Evolutionary conservation across 805 yeast genomes (phyloP), one percentile per base, ranked within the genome.

Genomic region (Starmerella davenportii): DNA sequence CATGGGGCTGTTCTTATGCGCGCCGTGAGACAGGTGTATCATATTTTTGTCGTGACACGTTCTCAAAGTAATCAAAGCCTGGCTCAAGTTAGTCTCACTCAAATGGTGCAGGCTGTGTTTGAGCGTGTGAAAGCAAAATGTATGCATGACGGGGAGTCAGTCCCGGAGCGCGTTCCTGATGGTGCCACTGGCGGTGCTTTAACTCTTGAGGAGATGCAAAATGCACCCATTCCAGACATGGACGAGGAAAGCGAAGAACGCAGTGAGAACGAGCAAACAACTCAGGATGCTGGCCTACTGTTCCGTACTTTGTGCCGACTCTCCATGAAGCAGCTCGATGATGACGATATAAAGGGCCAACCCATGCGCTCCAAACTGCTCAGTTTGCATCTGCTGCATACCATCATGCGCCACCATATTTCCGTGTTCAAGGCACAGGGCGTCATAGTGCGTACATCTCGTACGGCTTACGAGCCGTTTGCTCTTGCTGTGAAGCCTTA

Each of bases 221-320:
- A 32, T 40, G 37, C 43, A 47, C 34, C 55, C 45, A 36, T 45
- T 17, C 46, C 49, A 2, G 50, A 44, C 18, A 40, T 45, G 20
- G 62, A 59, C 34, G 56, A 49, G 3, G 56, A 53, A 5, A 57
- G 54, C 60, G 62, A 56, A 35, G 64, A 59, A 2, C 55, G 55
- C 29, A 69, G 66, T 37, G 81, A 74, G 42, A 73, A 71, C 45
- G 93, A 80, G 42, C 57, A 76, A 25, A 71, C 67, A 1, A 74
- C 81, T 16, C 85, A 82, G 51, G 99, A 90, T 56, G 95, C 96
- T 0, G 87, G 85, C 52, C 64, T 90, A 42, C 70, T 90, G 3
- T 84, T 90, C 59, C 71, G 99, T 54, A 87, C 95, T 1, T 79
- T 90, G 90, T 80, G 95, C 56, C 84, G 82, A 53, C 68, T 90